phyloP scores from a whole-genome alignment of 768 basidiomycete genomes.

The Pleurotus sapidus region DNA sequence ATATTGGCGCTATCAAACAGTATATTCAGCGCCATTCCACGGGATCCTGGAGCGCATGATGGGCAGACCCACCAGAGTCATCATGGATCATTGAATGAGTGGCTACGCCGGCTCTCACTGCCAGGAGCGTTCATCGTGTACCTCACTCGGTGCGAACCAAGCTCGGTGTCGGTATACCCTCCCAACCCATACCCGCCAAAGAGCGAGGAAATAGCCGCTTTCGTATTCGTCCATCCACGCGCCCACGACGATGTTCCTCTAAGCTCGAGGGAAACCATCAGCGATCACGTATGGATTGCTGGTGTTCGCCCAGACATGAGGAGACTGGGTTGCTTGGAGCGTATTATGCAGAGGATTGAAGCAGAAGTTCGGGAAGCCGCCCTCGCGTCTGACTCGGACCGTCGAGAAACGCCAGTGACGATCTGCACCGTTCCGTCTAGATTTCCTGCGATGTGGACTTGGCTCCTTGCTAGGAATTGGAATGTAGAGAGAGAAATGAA shows the following conservation, averaged over 20 bases:
- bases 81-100: background rate
- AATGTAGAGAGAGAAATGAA: constrained; percentile 5
- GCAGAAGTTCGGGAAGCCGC: background rate
- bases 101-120: background rate
- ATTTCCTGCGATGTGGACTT: constrained; percentile 5
- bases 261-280: background rate
- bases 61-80: background rate
- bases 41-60: background rate
- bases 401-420: background rate
- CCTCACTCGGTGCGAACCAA: background rate
- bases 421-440: constrained; percentile 2
- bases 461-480: constrained; percentile 4
- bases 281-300: constrained; percentile 6
- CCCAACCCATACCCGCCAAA: background rate
- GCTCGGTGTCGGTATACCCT: background rate
- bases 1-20: background rate
- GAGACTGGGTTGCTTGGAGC: background rate
- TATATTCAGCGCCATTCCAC: background rate
- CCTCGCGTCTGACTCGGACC: background rate
- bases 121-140: constrained; percentile 4
- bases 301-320: background rate
- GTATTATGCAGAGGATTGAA: background rate
- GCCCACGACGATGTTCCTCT: background rate
- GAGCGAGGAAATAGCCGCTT: background rate
- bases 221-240: constrained; percentile 1